phyloP scores from a whole-genome alignment of 139 green algal genomes.

The Spirogloea muscicola region DNA sequence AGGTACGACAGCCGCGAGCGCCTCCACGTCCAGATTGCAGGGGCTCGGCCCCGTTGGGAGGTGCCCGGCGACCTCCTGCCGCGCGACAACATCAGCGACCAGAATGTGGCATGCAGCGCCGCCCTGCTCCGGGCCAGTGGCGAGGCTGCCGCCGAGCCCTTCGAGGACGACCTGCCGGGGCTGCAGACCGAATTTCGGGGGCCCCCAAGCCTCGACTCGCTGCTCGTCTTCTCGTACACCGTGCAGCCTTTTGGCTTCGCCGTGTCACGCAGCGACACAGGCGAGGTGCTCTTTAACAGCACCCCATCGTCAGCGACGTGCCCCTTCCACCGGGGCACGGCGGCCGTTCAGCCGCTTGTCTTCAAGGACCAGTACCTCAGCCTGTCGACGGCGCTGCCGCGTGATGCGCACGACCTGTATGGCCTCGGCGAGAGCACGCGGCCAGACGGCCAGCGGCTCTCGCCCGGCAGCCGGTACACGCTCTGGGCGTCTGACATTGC shows the following conservation, averaged over 20 bases:
- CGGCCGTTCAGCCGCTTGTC: slow-evolving; percentile 10
- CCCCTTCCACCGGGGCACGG: not conserved
- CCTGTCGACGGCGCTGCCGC: slow-evolving; percentile 17
- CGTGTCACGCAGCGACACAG: slow-evolving; percentile 1
- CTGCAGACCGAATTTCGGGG: not conserved
- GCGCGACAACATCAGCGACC: not conserved
- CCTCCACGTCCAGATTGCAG: slow-evolving; percentile 36
- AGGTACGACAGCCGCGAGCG: slow-evolving; percentile 29
- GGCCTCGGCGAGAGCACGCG: slow-evolving; percentile 36
- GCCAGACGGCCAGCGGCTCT: slow-evolving; percentile 8
- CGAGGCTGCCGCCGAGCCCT: not conserved
- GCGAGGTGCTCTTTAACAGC: slow-evolving; percentile 39
- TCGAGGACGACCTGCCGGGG: slow-evolving; percentile 2
- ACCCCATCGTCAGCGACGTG: slow-evolving; percentile 3
- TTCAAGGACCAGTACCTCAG: slow-evolving; percentile 46
- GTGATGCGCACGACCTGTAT: slow-evolving; percentile 10
- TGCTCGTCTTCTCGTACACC: slow-evolving; percentile 26
- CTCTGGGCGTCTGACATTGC: slow-evolving; percentile 19
- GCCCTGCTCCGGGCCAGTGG: not conserved
- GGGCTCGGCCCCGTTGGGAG: slow-evolving; percentile 8
- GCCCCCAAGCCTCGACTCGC: not conserved
- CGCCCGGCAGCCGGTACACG: slow-evolving; percentile 16
- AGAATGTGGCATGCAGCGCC: not conserved
- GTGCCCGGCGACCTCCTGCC: slow-evolving; percentile 17
- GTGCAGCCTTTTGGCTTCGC: slow-evolving; percentile 35